A percentile compares a stretch with the other conserved stretches of the same genome.
phyloP scores from a whole-genome alignment of 164 flowering plant genomes.

The Echeveria elegans region DNA sequence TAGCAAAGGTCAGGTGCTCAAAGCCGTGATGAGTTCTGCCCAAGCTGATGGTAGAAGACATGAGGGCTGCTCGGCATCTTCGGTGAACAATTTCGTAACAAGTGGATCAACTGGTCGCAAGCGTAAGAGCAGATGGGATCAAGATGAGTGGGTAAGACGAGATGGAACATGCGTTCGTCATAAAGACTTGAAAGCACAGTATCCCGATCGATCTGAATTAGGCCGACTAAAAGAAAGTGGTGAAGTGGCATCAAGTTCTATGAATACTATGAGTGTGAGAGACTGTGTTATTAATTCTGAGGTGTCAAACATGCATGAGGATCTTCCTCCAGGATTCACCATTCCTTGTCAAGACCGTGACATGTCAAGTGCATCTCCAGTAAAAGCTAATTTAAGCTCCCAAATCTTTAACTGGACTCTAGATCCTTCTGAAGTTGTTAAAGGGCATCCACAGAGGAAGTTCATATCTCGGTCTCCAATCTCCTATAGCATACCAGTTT shows the following conservation, averaged over 20 bases:
- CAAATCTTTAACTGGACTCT: neutral
- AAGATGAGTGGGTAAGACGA: neutral
- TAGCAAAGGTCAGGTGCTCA: neutral
- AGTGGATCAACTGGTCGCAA: neutral
- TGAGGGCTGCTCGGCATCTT: neutral
- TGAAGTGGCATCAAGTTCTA: neutral
- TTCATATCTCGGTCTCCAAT: slow-evolving; percentile 49
- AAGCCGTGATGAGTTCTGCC: neutral
- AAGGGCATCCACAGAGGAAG: slow-evolving; percentile 41
- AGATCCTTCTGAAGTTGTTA: slow-evolving; percentile 22
- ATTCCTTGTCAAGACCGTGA: neutral
- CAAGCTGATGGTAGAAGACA: neutral
- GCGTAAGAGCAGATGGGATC: slow-evolving; percentile 6
- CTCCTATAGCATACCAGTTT: slow-evolving; percentile 66
- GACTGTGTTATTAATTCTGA: neutral
- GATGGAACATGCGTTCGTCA: slow-evolving; percentile 1
- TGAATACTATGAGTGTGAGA: neutral
- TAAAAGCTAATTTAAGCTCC: neutral
- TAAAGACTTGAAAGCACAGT: neutral
- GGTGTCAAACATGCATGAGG: neutral
- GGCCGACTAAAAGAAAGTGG: neutral
- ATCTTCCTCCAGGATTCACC: neutral
- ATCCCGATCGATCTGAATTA: neutral
- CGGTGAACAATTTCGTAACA: neutral
- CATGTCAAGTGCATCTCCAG: neutral